Base-by-base conservation (phyloP, 345 rosid species). In the Turnera subulata region DNA sequence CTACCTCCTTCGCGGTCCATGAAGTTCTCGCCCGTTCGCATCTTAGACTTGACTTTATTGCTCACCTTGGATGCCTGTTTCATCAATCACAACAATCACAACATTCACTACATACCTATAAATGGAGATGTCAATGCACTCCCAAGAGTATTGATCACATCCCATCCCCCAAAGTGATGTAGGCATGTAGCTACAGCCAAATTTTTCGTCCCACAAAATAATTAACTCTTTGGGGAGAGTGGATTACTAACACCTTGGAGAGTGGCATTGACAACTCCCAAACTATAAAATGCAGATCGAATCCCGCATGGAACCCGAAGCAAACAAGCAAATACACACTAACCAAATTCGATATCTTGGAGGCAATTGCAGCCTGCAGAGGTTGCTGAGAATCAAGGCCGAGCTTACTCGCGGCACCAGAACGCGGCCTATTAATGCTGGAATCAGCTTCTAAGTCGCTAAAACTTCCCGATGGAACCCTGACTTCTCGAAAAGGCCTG, bases 381-480 rank as follows among this genome's bases (percentile, higher is more conserved):
- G 99, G 96, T 78, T 93, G 97, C 59, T 85, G 94, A 64, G 94
- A 64, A 72, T 86, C 96, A 63, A 86, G 85, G 44, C 97, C 97
- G 63, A 93, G 94, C 70, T 86, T 89, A 56, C 81, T 64, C 23
- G 86, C 64, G 64, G 84, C 83, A 17, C 24, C 65, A 58, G 47
- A 83, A 66, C 66, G 80, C 25, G 76, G 59, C 62, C 84, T 66
- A 55, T 44, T 65, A 72, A 73, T 69, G 76, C 78, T 73, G 5
- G 83, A 72, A 62, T 86, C 84, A 17, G 60, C 68, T 61, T 83
- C 96, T 6, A 59, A 23, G 5, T 56, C 69, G 67, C 66, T 80
- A 23, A 70, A 52, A 65, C 49, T 72, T 14, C 68, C 52, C 46
- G 65, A 24, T 37, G 78, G 61, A 61, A 61, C 42, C 52, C 59